Percentiles rank a stretch among this genome's conserved stretches.
phyloP scores from a whole-genome alignment of 176 grass and related monocot genomes.

The Avena sativa region DNA sequence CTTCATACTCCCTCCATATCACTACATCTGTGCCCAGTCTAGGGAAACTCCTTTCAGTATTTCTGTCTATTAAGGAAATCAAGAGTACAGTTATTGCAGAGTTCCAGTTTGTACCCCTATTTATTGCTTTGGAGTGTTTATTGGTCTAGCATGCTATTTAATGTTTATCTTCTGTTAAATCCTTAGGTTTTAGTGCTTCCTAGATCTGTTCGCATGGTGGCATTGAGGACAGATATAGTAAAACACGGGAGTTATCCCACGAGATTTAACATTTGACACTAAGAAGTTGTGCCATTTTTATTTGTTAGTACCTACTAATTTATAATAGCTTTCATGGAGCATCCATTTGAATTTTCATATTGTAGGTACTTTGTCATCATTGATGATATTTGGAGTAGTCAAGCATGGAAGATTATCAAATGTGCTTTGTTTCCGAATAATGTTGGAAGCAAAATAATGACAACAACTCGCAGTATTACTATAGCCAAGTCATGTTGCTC shows the following conservation, averaged over 20 bases:
- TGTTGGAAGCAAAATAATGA: constrained; percentile 22
- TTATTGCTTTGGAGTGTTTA: no score
- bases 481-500: constrained; percentile 29
- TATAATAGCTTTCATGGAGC: background rate
- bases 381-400: constrained; percentile 25
- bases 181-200: background rate
- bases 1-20: background rate
- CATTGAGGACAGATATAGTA: background rate
- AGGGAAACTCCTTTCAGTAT: constrained; percentile 9
- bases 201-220: background rate
- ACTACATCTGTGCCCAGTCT: background rate
- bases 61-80: background rate
- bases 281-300: background rate
- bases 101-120: no score
- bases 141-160: background rate
- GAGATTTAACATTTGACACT: background rate
- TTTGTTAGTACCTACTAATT: background rate
- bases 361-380: constrained; percentile 16
- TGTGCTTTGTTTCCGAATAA: constrained; percentile 13
- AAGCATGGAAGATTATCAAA: constrained; percentile 29
- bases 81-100: background rate
- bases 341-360: background rate
- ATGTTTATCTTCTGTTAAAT: background rate
- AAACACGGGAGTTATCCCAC: background rate
- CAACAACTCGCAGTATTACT: constrained; percentile 9